A percentile compares a stretch with the other conserved stretches of the same genome.
Evolutionary conservation across 2,329 filamentous ascomycete genomes (phyloP).

Genomic region (Fusarium camptoceras): DNA sequence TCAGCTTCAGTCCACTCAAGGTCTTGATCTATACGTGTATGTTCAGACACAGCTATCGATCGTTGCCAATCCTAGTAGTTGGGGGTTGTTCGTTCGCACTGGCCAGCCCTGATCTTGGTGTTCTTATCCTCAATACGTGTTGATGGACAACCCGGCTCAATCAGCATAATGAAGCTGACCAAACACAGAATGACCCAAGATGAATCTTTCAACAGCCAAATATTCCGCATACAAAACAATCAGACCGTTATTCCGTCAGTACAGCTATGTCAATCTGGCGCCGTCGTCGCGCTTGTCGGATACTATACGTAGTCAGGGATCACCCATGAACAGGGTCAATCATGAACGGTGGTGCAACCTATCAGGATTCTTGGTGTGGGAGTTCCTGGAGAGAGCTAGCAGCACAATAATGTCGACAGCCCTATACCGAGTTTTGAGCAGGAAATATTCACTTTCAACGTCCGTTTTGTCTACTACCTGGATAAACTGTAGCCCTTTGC

Average conservation of each 20-base stretch:
- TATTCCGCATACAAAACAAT: neutral
- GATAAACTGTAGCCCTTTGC: neutral
- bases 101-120: conserved; percentile 5
- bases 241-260: neutral
- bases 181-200: conserved; percentile 5
- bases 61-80: conserved; percentile 15
- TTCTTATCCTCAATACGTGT: conserved; percentile 5
- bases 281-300: conserved; percentile 21
- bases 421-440: neutral
- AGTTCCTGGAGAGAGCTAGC: neutral
- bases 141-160: conserved; percentile 5
- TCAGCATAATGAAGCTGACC: conserved; percentile 18
- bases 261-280: conserved; percentile 23
- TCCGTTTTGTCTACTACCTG: neutral
- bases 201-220: conserved; percentile 23
- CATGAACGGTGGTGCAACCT: conserved; percentile 41
- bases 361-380: conserved; percentile 15
- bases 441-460: neutral
- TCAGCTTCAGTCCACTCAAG: conserved; percentile 1
- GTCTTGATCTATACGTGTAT: neutral
- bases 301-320: conserved; percentile 33
- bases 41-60: conserved; percentile 3
- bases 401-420: conserved; percentile 6
- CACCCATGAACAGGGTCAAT: conserved; percentile 32
- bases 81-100: conserved; percentile 8